These are phyloP conservation scores for Leccinum boreale DNA, from an alignment of 768 basidiomycete species.

Conservation along the genomic window DNA sequence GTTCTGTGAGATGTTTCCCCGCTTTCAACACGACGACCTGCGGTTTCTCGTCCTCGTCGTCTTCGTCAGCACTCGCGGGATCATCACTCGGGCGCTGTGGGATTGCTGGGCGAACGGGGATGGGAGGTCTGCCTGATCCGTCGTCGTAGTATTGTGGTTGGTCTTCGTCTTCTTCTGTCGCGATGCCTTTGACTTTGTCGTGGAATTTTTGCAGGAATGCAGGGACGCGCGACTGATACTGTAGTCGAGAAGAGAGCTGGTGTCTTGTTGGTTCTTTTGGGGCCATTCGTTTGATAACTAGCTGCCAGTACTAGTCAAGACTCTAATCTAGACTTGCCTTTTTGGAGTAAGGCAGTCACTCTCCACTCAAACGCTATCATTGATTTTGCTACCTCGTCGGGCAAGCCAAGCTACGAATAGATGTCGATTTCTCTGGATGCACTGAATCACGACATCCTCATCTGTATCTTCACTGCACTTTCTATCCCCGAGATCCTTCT, in stretches of 20 bases:
- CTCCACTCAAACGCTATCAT: not conserved
- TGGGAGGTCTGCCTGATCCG: conserved; percentile 69
- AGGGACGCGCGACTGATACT: conserved; percentile 60
- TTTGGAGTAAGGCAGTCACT: not conserved
- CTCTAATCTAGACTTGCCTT: conserved; percentile 14
- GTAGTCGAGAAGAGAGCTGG: conserved; percentile 68
- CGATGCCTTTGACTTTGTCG: conserved; percentile 54
- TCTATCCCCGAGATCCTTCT: conserved; percentile 40
- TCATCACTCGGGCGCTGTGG: conserved; percentile 66
- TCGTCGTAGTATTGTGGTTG: conserved; percentile 58
- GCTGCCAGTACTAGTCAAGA: not conserved
- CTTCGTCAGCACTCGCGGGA: conserved; percentile 72
- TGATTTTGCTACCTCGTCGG: not conserved
- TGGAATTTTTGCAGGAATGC: conserved; percentile 66
- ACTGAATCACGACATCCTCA: conserved; percentile 38
- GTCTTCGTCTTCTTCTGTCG: conserved; percentile 44
- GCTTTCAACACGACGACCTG: conserved; percentile 86
- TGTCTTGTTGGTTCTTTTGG: conserved; percentile 65
- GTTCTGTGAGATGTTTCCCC: conserved; percentile 80
- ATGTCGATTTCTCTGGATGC: conserved; percentile 22
- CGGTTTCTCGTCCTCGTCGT: conserved; percentile 74
- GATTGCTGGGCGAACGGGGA: conserved; percentile 68
- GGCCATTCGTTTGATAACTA: conserved; percentile 23
- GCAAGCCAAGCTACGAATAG: not conserved
- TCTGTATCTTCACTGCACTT: conserved; percentile 34